Conservation (phyloP, 139 green algal genomes). For the Raphidocelis subcapitata region DNA sequence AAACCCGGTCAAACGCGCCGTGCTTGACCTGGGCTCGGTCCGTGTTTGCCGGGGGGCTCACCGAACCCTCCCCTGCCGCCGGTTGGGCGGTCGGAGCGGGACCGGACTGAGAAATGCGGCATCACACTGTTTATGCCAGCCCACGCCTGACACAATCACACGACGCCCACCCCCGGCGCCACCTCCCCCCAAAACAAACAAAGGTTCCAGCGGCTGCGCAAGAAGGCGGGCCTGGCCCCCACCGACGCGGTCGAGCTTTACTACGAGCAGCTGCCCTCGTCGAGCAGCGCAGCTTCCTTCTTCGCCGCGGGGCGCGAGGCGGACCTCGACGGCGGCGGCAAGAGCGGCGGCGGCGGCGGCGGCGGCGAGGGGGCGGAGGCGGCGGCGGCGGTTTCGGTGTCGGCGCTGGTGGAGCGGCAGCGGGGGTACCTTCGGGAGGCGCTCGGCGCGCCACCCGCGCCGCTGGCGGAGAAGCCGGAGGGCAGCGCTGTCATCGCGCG, state of each 20-base stretch:
- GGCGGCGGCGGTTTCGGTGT: slow-evolving; percentile 19
- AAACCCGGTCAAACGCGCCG: not conserved
- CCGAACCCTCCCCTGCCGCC: no score
- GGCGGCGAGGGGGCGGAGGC: slow-evolving; percentile 2
- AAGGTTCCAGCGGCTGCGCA: slow-evolving; percentile 95
- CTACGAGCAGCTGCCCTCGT: slow-evolving; percentile 26
- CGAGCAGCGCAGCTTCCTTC: not conserved
- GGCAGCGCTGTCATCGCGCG: slow-evolving; percentile 51
- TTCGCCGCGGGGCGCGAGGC: not conserved
- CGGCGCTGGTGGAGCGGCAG: slow-evolving; percentile 28
- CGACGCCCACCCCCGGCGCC: no score
- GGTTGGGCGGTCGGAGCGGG: no score
- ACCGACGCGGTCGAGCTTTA: slow-evolving; percentile 76
- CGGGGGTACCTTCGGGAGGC: slow-evolving; percentile 49
- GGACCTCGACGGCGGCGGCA: slow-evolving; percentile 2
- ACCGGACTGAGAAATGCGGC: no score
- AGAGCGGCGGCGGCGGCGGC: not conserved
- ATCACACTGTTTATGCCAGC: no score
- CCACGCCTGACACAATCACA: no score
- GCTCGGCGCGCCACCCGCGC: slow-evolving; percentile 52
- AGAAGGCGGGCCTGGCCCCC: slow-evolving; percentile 76
- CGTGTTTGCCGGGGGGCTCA: no score
- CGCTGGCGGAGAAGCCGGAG: slow-evolving; percentile 30
- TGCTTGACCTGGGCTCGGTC: not conserved
- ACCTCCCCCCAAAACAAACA: no score